Conservation (phyloP, 805 yeast genomes). For the Scheffersomyces ergatensis region DNA sequence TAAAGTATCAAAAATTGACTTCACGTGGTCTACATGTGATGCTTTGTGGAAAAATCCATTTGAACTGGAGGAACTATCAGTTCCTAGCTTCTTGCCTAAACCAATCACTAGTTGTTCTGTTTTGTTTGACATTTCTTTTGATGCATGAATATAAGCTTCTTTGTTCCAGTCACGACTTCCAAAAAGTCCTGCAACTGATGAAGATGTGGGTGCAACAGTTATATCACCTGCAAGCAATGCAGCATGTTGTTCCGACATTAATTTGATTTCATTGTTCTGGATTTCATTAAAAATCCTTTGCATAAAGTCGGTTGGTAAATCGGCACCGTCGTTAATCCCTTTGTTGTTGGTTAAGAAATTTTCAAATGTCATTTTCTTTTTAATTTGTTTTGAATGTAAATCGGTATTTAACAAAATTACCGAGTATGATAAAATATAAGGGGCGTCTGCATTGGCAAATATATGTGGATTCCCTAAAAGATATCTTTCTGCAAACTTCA, state of each 20-base stretch:
- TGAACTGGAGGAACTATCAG: conserved; percentile 28
- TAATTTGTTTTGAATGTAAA: conserved; percentile 84
- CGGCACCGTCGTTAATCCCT: conserved; percentile 90
- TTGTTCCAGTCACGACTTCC: conserved; percentile 66
- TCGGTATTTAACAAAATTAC: conserved; percentile 93
- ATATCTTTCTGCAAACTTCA: conserved; percentile 92
- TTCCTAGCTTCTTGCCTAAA: conserved; percentile 48
- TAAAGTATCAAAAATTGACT: conserved; percentile 85
- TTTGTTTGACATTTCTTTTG: conserved; percentile 85
- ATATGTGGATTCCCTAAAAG: conserved; percentile 84
- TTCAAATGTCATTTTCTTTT: conserved; percentile 81
- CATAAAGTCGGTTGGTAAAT: conserved; percentile 73
- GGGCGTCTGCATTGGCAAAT: conserved; percentile 90
- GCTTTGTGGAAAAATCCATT: conserved; percentile 69
- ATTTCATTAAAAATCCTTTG: conserved; percentile 75
- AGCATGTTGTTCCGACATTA: conserved; percentile 91
- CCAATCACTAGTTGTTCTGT: conserved; percentile 80
- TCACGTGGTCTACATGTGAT: conserved; percentile 83
- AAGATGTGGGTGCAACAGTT: conserved; percentile 23
- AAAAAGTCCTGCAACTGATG: conserved; percentile 54
- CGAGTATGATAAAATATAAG: conserved; percentile 89
- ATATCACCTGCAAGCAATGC: conserved; percentile 73
- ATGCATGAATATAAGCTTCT: conserved; percentile 90
- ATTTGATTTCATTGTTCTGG: conserved; percentile 77
- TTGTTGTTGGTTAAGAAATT: conserved; percentile 84